phyloP scores from a whole-genome alignment of 2,329 filamentous ascomycete genomes.

The Aspergillus eucalypticola region DNA sequence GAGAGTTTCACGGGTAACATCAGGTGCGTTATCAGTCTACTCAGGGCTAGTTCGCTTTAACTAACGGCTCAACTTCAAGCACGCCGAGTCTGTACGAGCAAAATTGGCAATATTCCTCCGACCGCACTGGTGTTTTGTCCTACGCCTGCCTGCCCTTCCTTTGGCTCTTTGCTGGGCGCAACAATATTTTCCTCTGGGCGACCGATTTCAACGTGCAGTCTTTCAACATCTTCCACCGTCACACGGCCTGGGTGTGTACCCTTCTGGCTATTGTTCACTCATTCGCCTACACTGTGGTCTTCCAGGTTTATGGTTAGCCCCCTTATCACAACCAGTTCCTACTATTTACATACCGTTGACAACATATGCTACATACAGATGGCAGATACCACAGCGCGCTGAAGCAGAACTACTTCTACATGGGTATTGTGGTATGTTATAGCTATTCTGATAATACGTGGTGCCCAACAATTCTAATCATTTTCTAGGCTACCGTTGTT shows the following conservation, averaged over 20 bases:
- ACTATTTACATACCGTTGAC: too few species aligned
- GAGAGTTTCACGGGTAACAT: conserved; percentile 17
- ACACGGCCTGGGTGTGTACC: conserved; percentile 61
- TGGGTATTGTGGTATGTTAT: conserved; percentile 26
- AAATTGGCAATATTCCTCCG: conserved; percentile 55
- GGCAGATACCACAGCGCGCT: conserved; percentile 1
- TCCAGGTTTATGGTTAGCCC: conserved; percentile 14
- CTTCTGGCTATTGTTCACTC: conserved; percentile 63
- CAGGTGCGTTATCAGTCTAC: conserved; percentile 2
- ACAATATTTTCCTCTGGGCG: conserved; percentile 63
- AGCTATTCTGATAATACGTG: too few species aligned
- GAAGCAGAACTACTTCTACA: conserved; percentile 9
- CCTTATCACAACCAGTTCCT: too few species aligned
- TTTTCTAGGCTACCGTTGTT: not conserved
- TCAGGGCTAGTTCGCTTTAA: not conserved
- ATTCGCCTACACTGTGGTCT: conserved; percentile 53
- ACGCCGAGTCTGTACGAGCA: conserved; percentile 9
- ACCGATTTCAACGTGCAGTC: conserved; percentile 66
- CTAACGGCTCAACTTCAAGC: not conserved
- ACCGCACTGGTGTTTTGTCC: conserved; percentile 63
- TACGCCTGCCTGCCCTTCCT: conserved; percentile 62
- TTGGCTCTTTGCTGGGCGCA: conserved; percentile 65
- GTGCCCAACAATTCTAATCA: not conserved
- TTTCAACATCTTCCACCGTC: conserved; percentile 66
- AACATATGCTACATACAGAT: not conserved